Evolutionary conservation across 176 grass and related monocot species (phyloP).

Genomic region (Rhipidocladum racemiflorum): DNA sequence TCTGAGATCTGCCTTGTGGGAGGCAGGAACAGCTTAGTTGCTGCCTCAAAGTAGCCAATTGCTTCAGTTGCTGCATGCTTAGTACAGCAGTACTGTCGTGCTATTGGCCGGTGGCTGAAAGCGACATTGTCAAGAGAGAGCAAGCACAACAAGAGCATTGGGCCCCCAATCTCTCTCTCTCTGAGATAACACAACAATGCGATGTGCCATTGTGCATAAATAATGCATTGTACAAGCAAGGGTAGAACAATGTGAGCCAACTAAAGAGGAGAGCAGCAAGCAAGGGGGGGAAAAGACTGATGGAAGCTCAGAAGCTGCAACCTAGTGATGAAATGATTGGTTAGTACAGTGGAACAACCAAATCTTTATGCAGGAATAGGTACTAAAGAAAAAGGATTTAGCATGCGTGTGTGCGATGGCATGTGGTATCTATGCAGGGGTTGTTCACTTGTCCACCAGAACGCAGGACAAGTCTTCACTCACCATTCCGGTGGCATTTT

Average conservation of each 20-base stretch:
- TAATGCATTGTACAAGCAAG: conserved; percentile 8
- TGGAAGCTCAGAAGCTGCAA: conserved; percentile 36
- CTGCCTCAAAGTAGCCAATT: conserved; percentile 38
- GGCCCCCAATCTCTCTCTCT: background rate
- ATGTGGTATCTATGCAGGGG: conserved; percentile 50
- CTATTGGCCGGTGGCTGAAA: conserved; percentile 40
- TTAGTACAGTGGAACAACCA: conserved; percentile 27
- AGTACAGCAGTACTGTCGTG: conserved; percentile 35
- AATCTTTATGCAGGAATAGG: conserved; percentile 28
- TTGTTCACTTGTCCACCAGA: conserved; percentile 48
- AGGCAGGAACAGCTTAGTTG: conserved; percentile 17
- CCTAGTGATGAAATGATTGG: conserved; percentile 35
- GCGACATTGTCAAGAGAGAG: conserved; percentile 15
- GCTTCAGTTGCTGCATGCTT: conserved; percentile 38
- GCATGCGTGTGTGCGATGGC: conserved; percentile 31
- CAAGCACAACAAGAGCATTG: conserved; percentile 28
- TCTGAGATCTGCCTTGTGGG: conserved; percentile 36
- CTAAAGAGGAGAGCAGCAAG: conserved; percentile 5
- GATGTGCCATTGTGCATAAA: background rate
- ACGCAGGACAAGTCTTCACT: conserved; percentile 37
- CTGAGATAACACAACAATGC: background rate
- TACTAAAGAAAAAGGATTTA: conserved; percentile 19
- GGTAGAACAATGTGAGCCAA: conserved; percentile 11
- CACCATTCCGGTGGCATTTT: conserved; percentile 31
- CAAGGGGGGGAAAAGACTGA: background rate